phyloP scores from a whole-genome alignment of 768 basidiomycete genomes.

The Tricholoma furcatifolium region DNA sequence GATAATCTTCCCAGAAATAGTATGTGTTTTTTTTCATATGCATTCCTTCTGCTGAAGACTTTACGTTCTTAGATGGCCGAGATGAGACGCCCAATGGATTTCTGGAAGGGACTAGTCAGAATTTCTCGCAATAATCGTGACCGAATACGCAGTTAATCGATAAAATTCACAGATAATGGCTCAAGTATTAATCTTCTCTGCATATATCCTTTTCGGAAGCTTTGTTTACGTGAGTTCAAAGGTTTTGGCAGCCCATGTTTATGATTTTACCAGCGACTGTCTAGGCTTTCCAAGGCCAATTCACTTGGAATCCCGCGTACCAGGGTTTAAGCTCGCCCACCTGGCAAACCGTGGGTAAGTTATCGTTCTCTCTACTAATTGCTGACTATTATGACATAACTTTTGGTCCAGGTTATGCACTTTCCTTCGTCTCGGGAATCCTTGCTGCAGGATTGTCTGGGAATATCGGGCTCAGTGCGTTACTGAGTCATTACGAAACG shows the following conservation, averaged over 20 bases:
- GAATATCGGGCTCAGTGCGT: slow-evolving; percentile 56
- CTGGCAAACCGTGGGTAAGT: slow-evolving; percentile 47
- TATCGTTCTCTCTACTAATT: neutral
- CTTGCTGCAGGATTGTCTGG: slow-evolving; percentile 66
- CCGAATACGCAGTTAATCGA: neutral
- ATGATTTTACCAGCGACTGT: too few relatives aligned
- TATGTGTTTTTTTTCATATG: slow-evolving; percentile 7
- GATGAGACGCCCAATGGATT: slow-evolving; percentile 67
- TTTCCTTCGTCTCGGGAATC: slow-evolving; percentile 49
- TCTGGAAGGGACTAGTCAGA: slow-evolving; percentile 64
- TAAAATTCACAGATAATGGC: slow-evolving; percentile 30
- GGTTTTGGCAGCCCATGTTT: too few relatives aligned
- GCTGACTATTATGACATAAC: neutral
- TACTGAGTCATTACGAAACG: neutral
- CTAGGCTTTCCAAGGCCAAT: slow-evolving; percentile 65
- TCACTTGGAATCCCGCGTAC: slow-evolving; percentile 45
- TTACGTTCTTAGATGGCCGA: slow-evolving; percentile 50
- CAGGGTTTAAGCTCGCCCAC: slow-evolving; percentile 44
- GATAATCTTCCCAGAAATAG: slow-evolving; percentile 47
- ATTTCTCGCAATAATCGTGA: neutral
- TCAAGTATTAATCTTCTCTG: slow-evolving; percentile 50
- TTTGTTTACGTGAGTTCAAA: too few relatives aligned
- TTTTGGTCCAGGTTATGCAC: slow-evolving; percentile 33
- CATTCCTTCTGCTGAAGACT: neutral
- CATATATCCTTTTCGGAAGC: slow-evolving; percentile 57